phyloP scores from a whole-genome alignment of 176 grass and related monocot species.

The Avena sativa region DNA sequence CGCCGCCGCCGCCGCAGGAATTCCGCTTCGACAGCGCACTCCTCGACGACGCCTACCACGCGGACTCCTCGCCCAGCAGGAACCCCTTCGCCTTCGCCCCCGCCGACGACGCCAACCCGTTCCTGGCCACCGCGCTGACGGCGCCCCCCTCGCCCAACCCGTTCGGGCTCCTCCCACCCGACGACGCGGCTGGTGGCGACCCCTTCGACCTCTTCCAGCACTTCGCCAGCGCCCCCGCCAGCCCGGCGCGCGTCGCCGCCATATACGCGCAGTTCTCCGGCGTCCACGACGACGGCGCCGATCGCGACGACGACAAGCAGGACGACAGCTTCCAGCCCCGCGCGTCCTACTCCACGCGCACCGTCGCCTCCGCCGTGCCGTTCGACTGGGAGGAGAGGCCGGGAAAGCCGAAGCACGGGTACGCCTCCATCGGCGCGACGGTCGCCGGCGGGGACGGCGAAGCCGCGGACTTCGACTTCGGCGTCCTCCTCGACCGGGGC shows the following conservation, averaged over 20 bases:
- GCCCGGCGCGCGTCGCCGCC: constrained; percentile 67
- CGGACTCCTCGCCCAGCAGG: constrained; percentile 5
- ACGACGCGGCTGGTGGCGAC: constrained; percentile 29
- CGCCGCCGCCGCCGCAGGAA: not conserved
- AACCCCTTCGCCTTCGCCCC: constrained; percentile 63
- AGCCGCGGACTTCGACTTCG: constrained; percentile 77
- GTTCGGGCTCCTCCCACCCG: constrained; percentile 44
- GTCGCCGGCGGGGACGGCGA: constrained; percentile 8
- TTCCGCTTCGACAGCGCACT: constrained; percentile 16
- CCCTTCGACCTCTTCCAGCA: constrained; percentile 69
- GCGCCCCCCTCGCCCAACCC: constrained; percentile 54
- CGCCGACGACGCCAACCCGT: constrained; percentile 37
- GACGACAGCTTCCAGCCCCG: constrained; percentile 39
- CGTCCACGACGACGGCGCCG: not conserved
- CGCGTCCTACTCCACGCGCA: constrained; percentile 49
- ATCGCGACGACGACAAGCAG: not conserved
- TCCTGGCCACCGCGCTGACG: constrained; percentile 44
- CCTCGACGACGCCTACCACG: constrained; percentile 8
- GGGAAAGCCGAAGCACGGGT: constrained; percentile 64
- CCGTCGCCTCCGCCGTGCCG: constrained; percentile 56
- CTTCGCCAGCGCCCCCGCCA: constrained; percentile 80
- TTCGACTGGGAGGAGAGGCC: constrained; percentile 90
- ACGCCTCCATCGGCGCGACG: not conserved
- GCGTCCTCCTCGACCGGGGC: constrained; percentile 53
- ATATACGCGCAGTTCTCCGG: constrained; percentile 58